Conservation (phyloP, 495 filamentous ascomycete genomes). For the Chaetomidium leptoderma region DNA sequence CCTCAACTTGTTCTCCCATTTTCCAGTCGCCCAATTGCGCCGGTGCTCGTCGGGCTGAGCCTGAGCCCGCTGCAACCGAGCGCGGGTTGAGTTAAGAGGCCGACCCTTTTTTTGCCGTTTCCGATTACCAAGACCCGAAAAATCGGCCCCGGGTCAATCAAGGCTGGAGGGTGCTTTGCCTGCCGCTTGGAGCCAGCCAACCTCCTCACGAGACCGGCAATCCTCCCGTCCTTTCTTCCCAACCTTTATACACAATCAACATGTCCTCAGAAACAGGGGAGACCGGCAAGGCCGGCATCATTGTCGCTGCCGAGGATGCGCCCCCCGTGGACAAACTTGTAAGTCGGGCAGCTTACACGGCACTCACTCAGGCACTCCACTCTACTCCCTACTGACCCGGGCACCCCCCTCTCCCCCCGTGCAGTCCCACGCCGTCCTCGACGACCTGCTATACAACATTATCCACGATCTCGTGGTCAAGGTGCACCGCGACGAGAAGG, state of each 20-base stretch:
- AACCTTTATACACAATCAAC: conserved; percentile 11
- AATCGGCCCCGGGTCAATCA: conserved; percentile 6
- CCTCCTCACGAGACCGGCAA: neutral
- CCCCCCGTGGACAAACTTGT: conserved; percentile 43
- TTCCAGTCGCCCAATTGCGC: neutral
- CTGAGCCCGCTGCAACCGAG: conserved; percentile 8
- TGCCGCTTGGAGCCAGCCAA: conserved; percentile 7
- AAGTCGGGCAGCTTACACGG: conserved; percentile 27
- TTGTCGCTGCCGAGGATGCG: conserved; percentile 42
- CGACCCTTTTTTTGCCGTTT: conserved; percentile 7
- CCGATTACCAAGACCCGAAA: conserved; percentile 12
- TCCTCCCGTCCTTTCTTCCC: neutral
- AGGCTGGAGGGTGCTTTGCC: conserved; percentile 7
- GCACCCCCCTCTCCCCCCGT: too few species aligned
- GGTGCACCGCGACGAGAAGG: conserved; percentile 70
- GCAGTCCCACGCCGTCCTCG: conserved; percentile 54
- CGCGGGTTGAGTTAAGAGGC: conserved; percentile 11
- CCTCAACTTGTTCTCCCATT: neutral
- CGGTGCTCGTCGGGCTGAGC: neutral
- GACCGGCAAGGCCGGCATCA: conserved; percentile 48
- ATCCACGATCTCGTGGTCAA: conserved; percentile 66
- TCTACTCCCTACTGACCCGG: neutral
- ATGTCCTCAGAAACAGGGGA: conserved; percentile 33
- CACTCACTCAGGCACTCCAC: neutral
- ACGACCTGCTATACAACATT: conserved; percentile 68